These are phyloP conservation scores for Podaxis pistillaris DNA, from an alignment of 768 basidiomycete genomes.

Conservation along the genomic window DNA sequence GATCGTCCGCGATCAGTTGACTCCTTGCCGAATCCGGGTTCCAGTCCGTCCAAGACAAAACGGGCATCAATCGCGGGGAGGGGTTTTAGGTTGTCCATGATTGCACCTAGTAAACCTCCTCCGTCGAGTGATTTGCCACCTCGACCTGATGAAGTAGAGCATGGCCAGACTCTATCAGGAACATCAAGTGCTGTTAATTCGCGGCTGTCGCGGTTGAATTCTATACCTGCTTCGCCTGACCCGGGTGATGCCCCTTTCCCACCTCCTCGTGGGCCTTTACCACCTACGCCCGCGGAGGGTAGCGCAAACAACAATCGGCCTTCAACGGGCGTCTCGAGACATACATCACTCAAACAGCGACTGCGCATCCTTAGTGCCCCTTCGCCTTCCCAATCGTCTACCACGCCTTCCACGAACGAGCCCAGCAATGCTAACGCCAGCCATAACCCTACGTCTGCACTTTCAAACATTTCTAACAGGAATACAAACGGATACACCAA, in stretches of 20 bases:
- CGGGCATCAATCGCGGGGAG: conserved; percentile 60
- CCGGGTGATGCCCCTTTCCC: conserved; percentile 35
- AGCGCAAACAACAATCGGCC: conserved; percentile 13
- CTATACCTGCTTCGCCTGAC: conserved; percentile 47
- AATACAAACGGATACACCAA: conserved; percentile 13
- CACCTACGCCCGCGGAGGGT: conserved; percentile 32
- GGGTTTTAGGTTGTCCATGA: conserved; percentile 55
- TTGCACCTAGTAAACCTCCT: conserved; percentile 58
- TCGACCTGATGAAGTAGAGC: conserved; percentile 57
- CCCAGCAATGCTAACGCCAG: conserved; percentile 24
- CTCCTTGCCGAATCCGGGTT: conserved; percentile 9
- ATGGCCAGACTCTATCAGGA: conserved; percentile 25
- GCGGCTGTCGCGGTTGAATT: conserved; percentile 25
- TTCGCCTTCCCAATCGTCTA: conserved; percentile 27
- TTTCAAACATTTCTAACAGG: neutral
- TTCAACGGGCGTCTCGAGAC: conserved; percentile 24
- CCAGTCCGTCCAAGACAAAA: conserved; percentile 30
- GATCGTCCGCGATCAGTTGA: conserved; percentile 21
- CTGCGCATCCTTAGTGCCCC: conserved; percentile 69
- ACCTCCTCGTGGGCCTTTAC: conserved; percentile 44
- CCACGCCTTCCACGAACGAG: conserved; percentile 24
- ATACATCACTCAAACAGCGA: conserved; percentile 57
- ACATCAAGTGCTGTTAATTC: conserved; percentile 32
- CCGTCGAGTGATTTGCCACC: conserved; percentile 62
- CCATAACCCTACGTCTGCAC: neutral